A percentile compares a stretch with the other conserved stretches of the same genome.
Evolutionary conservation across 495 filamentous ascomycete species (phyloP).

Genomic region (Penicillium macrosclerotiorum): DNA sequence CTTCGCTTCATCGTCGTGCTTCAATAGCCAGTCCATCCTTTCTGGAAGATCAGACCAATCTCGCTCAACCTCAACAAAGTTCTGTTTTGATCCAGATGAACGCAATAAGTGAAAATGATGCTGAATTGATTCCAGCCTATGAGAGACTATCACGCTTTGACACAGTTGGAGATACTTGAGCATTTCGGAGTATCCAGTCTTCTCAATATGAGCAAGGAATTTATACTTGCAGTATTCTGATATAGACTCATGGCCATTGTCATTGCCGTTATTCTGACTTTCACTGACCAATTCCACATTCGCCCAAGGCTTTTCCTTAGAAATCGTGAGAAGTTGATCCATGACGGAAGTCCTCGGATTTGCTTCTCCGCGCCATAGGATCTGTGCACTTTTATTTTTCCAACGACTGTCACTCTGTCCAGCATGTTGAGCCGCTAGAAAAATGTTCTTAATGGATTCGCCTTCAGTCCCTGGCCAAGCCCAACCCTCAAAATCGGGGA

Average conservation of each 20-base stretch:
- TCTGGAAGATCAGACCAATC: conserved; percentile 46
- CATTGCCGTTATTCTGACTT: conserved; percentile 11
- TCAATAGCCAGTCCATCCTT: conserved; percentile 37
- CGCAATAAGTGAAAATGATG: conserved; percentile 13
- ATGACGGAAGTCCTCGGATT: conserved; percentile 20
- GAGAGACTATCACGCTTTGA: conserved; percentile 41
- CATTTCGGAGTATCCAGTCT: conserved; percentile 41
- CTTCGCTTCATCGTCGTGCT: conserved; percentile 36
- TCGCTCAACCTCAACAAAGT: conserved; percentile 45
- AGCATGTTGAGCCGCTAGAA: conserved; percentile 31
- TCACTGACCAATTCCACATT: conserved; percentile 40
- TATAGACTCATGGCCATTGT: conserved; percentile 12
- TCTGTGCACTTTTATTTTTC: conserved; percentile 48
- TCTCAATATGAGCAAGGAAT: conserved; percentile 47
- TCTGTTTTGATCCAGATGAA: conserved; percentile 43
- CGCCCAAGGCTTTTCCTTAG: conserved; percentile 37
- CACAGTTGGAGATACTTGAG: conserved; percentile 50
- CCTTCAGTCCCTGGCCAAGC: conserved; percentile 54
- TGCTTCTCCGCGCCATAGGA: conserved; percentile 41
- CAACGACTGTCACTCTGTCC: conserved; percentile 23
- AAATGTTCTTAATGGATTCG: conserved; percentile 45
- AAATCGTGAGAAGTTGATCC: conserved; percentile 32
- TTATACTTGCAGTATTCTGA: conserved; percentile 28
- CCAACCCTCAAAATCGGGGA: conserved; percentile 70
- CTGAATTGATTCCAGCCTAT: conserved; percentile 15